Conservation (phyloP, 2,329 filamentous ascomycete species). For the Leptosphaerulina australis region DNA sequence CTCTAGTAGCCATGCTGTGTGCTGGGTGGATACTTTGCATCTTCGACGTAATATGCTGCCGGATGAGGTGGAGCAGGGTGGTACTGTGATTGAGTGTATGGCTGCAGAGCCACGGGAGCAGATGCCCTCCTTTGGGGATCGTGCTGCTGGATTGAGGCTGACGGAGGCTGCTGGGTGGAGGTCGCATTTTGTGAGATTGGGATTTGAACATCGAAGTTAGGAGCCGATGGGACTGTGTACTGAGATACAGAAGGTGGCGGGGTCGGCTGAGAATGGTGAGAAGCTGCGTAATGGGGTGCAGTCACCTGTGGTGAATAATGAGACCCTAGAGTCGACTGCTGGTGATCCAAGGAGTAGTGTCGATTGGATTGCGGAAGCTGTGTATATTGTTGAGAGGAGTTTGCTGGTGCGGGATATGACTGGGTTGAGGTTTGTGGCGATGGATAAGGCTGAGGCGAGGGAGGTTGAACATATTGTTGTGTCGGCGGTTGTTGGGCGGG, state of each 20-base stretch:
- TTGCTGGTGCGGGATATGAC: constrained; percentile 11
- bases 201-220: constrained; percentile 32
- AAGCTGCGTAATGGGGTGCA: constrained; percentile 27
- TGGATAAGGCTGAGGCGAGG: constrained; percentile 37
- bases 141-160: constrained; percentile 26
- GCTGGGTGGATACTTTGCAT: constrained; percentile 33
- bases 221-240: constrained; percentile 33
- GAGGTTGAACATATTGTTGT: constrained; percentile 33
- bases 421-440: constrained; percentile 33
- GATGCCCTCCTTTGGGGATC: constrained; percentile 41
- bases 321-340: constrained; percentile 19
- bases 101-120: constrained; percentile 38
- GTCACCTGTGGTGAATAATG: constrained; percentile 29
- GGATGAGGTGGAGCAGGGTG: constrained; percentile 34
- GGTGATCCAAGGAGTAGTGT: constrained; percentile 32
- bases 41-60: constrained; percentile 39
- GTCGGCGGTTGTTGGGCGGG: constrained; percentile 28
- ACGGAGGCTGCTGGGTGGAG: constrained; percentile 21
- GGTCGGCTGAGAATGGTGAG: constrained; percentile 29
- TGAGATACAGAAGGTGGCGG: constrained; percentile 29
- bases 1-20: constrained; percentile 12
- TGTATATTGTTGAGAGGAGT: constrained; percentile 20
- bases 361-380: constrained; percentile 19
- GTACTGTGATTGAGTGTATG: constrained; percentile 27
- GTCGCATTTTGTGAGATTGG: constrained; percentile 27